Percentiles rank a stretch among this genome's conserved stretches.
These are phyloP conservation scores for Gnomoniopsis sp. DNA, from an alignment of 2,329 filamentous ascomycete species.

Conservation along the genomic window DNA sequence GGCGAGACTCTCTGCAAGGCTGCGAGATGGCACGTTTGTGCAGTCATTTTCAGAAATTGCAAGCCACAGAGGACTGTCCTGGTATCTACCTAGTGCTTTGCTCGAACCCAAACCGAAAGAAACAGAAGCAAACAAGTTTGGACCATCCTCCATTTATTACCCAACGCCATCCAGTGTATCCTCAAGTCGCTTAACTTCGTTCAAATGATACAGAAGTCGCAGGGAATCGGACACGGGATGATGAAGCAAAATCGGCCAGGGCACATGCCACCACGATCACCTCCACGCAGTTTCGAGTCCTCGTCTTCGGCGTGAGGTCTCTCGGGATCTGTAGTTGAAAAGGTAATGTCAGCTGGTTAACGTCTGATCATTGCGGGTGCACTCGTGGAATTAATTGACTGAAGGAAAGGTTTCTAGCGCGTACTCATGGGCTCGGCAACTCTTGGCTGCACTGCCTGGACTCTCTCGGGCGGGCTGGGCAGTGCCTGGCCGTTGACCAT, in stretches of 20 bases:
- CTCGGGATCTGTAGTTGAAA: conserved; percentile 22
- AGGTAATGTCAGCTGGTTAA: neutral
- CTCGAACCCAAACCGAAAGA: neutral
- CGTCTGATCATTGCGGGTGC: neutral
- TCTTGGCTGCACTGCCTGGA: conserved; percentile 9
- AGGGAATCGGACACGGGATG: conserved; percentile 35
- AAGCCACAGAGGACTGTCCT: neutral
- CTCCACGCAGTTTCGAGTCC: conserved; percentile 25
- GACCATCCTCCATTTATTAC: neutral
- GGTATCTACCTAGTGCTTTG: neutral
- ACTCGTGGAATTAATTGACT: too few species aligned
- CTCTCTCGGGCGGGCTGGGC: conserved; percentile 1
- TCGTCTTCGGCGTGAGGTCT: conserved; percentile 24
- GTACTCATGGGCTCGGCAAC: conserved; percentile 13
- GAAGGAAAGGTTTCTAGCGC: neutral
- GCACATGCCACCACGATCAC: conserved; percentile 27
- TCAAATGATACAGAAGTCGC: conserved; percentile 35
- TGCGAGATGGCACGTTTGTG: neutral
- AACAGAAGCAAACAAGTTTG: neutral
- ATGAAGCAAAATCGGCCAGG: conserved; percentile 38
- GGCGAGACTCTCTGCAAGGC: neutral
- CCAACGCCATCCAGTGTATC: neutral
- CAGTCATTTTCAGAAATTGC: neutral
- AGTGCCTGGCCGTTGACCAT: conserved; percentile 13
- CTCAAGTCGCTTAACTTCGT: neutral